phyloP scores from a whole-genome alignment of 176 grass and related monocot genomes.

The Juncus inflexus region DNA sequence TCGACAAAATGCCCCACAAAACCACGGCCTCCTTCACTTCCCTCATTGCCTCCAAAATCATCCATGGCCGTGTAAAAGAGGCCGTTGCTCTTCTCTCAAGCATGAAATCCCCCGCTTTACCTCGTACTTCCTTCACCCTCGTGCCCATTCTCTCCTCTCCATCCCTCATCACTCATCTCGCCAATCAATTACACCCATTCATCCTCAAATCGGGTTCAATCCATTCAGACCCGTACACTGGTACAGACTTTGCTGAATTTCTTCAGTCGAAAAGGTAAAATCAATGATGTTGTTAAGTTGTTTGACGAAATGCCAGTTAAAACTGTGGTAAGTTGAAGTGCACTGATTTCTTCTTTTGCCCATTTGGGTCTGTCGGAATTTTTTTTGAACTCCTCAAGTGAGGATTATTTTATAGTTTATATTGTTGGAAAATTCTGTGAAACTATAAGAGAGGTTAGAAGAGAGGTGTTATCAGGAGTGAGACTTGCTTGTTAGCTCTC shows the following conservation, averaged over 20 bases:
- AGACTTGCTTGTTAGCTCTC: slow-evolving; percentile 16
- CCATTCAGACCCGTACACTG: slow-evolving; percentile 45
- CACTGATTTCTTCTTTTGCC: slow-evolving; percentile 39
- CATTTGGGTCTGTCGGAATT: slow-evolving; percentile 27
- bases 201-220: slow-evolving; percentile 55
- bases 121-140: slow-evolving; percentile 58
- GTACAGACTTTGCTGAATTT: slow-evolving; percentile 45
- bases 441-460: slow-evolving; percentile 49
- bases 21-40: neutral
- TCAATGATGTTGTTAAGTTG: slow-evolving; percentile 39
- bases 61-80: slow-evolving; percentile 28
- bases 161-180: slow-evolving; percentile 8
- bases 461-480: slow-evolving; percentile 40
- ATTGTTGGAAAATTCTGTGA: slow-evolving; percentile 16
- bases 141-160: slow-evolving; percentile 53
- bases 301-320: slow-evolving; percentile 56
- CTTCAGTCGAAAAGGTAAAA: slow-evolving; percentile 26
- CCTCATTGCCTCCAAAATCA: slow-evolving; percentile 45
- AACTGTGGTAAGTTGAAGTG: slow-evolving; percentile 69
- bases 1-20: slow-evolving; percentile 41
- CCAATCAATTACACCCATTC: slow-evolving; percentile 45
- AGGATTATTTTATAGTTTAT: slow-evolving; percentile 1
- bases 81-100: slow-evolving; percentile 43
- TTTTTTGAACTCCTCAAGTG: slow-evolving; percentile 43
- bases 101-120: slow-evolving; percentile 45